phyloP scores from a whole-genome alignment of 1,284 basidiomycete species.

The Phlebopus sp. region DNA sequence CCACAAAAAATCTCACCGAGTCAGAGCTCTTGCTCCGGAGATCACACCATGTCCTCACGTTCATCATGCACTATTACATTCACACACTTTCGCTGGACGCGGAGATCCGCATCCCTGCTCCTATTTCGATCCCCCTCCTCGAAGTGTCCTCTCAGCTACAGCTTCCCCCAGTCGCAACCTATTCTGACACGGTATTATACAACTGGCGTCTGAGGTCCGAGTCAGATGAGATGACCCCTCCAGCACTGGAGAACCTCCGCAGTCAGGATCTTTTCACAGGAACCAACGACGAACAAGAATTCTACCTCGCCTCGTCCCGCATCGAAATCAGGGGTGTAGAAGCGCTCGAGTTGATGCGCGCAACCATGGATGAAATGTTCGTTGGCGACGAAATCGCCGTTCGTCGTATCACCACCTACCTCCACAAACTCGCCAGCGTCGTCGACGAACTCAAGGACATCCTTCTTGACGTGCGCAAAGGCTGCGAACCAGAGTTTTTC shows the following conservation, averaged over 20 bases:
- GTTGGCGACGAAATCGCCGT: slow-evolving; percentile 79
- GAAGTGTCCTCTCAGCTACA: slow-evolving; percentile 73
- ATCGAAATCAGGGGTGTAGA: slow-evolving; percentile 90
- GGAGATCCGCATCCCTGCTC: slow-evolving; percentile 62
- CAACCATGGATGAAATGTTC: slow-evolving; percentile 90
- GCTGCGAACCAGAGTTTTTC: slow-evolving; percentile 79
- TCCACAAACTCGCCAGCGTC: slow-evolving; percentile 62
- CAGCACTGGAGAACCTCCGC: slow-evolving; percentile 53
- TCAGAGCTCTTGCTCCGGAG: slow-evolving; percentile 74
- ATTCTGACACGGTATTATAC: slow-evolving; percentile 92
- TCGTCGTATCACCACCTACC: slow-evolving; percentile 71
- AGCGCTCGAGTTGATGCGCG: slow-evolving; percentile 83
- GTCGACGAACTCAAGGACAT: slow-evolving; percentile 64
- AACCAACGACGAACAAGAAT: slow-evolving; percentile 83
- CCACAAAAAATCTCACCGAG: slow-evolving; percentile 36
- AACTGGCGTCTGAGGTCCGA: slow-evolving; percentile 68
- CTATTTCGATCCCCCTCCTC: slow-evolving; percentile 79
- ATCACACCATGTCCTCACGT: slow-evolving; percentile 83
- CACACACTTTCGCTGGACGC: slow-evolving; percentile 64
- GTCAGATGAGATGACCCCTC: slow-evolving; percentile 11
- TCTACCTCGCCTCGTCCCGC: slow-evolving; percentile 86
- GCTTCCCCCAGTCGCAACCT: slow-evolving; percentile 89
- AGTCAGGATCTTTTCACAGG: slow-evolving; percentile 77
- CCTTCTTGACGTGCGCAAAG: slow-evolving; percentile 65
- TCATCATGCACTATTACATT: slow-evolving; percentile 87